phyloP scores from a whole-genome alignment of 73 alveolate genomes.

The Tetrahymena elliotti region DNA sequence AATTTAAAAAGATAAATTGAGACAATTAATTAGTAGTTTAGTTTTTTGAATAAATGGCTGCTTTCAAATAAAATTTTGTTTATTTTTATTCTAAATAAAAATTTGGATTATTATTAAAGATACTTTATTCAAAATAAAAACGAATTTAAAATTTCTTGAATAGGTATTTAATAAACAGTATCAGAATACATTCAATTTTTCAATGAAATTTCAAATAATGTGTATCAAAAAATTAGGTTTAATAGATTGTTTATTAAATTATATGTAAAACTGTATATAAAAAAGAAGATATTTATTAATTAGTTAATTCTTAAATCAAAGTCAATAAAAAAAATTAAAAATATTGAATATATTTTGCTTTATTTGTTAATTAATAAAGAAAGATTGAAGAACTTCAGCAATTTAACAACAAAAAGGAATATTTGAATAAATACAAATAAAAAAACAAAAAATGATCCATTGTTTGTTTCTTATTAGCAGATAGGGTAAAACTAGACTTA shows the following conservation, averaged over 20 bases:
- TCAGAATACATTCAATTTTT: background rate
- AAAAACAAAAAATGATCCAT: conserved; percentile 18
- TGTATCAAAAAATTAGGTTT: no score
- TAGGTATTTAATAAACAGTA: background rate
- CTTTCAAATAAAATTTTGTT: no score
- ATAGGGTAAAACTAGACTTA: conserved; percentile 38
- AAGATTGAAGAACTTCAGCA: background rate
- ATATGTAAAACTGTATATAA: background rate
- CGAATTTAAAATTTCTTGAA: background rate
- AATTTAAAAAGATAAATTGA: no score
- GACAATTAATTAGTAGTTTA: no score
- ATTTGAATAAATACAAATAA: background rate
- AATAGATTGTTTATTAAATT: background rate
- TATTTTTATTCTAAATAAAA: no score
- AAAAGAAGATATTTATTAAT: background rate
- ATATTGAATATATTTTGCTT: background rate
- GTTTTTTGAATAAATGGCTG: no score
- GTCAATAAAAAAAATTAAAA: background rate
- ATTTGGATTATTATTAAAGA: background rate
- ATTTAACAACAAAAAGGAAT: background rate
- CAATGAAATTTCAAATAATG: background rate
- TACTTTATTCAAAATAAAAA: background rate
- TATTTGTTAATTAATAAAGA: background rate
- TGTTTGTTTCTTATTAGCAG: conserved; percentile 36
- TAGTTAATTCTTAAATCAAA: background rate